Percentiles rank a stretch among this genome's conserved stretches.
These are phyloP conservation scores for Trichoderma koningiopsis DNA, from an alignment of 2,329 filamentous ascomycete species.

Conservation along the genomic window DNA sequence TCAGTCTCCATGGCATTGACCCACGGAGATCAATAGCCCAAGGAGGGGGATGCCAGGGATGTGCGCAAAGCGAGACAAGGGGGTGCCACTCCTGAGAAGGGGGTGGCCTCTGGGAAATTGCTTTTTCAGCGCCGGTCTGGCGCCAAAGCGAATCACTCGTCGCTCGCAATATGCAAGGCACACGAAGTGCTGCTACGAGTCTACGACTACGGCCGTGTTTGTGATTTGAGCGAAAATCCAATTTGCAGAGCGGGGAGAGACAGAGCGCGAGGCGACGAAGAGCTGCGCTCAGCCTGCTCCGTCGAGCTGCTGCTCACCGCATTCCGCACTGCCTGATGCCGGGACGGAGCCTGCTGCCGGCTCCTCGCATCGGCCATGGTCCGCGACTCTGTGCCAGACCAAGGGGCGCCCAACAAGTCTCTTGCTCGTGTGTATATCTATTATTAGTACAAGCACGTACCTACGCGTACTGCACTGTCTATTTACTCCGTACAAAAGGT, in stretches of 20 bases:
- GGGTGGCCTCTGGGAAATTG: slow-evolving; percentile 23
- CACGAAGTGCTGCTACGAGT: neutral
- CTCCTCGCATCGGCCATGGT: slow-evolving; percentile 7
- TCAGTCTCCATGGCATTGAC: slow-evolving; percentile 23
- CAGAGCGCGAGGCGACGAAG: neutral
- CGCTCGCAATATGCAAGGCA: neutral
- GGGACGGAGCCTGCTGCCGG: slow-evolving; percentile 11
- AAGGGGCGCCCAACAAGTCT: neutral
- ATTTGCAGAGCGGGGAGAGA: neutral
- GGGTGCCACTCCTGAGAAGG: slow-evolving; percentile 25
- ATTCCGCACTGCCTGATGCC: slow-evolving; percentile 14
- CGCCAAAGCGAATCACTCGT: slow-evolving; percentile 18
- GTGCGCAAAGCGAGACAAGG: slow-evolving; percentile 22
- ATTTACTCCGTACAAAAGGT: neutral
- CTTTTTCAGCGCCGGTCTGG: slow-evolving; percentile 4
- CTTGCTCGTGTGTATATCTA: neutral
- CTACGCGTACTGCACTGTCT: neutral
- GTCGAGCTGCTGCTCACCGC: slow-evolving; percentile 13
- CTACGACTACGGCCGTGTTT: neutral
- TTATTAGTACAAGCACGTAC: neutral
- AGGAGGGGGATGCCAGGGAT: slow-evolving; percentile 19
- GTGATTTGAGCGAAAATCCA: neutral
- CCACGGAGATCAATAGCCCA: slow-evolving; percentile 22
- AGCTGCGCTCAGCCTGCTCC: neutral
- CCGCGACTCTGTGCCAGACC: slow-evolving; percentile 12